Percentiles rank a stretch among this genome's conserved stretches.
Conservation (phyloP, 73 alveolate species). For the Paramecium caudatum region DNA sequence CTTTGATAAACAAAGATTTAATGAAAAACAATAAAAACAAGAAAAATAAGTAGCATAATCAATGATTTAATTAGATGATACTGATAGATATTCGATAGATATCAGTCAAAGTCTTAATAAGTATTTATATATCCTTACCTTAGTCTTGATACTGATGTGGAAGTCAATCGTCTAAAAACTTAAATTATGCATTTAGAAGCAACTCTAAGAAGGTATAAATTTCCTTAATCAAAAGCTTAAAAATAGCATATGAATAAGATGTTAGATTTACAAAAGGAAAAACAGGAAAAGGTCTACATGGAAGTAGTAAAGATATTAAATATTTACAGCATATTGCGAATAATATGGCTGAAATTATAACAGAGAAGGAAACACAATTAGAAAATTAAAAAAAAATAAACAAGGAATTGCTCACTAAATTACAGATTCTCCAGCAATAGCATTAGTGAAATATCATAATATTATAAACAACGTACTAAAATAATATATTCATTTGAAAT, state of each 20-base stretch:
- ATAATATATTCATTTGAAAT: slow-evolving; percentile 32
- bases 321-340: slow-evolving; percentile 3
- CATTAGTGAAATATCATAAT: slow-evolving; percentile 1
- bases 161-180: background rate
- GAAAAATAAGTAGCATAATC: background rate
- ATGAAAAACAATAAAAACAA: background rate
- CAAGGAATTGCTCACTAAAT: slow-evolving; percentile 52
- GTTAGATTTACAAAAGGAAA: slow-evolving; percentile 31
- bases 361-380: slow-evolving; percentile 48
- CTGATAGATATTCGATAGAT: slow-evolving; percentile 1
- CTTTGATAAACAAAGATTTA: background rate
- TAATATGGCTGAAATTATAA: slow-evolving; percentile 47
- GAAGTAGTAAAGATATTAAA: slow-evolving; percentile 17
- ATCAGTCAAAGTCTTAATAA: background rate
- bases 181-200: slow-evolving; percentile 37
- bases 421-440: slow-evolving; percentile 13
- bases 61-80: slow-evolving; percentile 16
- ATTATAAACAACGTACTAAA: slow-evolving; percentile 1
- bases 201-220: slow-evolving; percentile 14
- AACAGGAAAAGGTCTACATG: background rate
- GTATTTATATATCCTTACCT: background rate
- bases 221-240: background rate
- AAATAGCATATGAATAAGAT: slow-evolving; percentile 45
- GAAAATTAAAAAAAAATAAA: slow-evolving; percentile 38
- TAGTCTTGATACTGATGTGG: slow-evolving; percentile 31